These are phyloP conservation scores for Thecaphora thlaspeos DNA, from an alignment of 1,284 basidiomycete species.

Conservation along the genomic window DNA sequence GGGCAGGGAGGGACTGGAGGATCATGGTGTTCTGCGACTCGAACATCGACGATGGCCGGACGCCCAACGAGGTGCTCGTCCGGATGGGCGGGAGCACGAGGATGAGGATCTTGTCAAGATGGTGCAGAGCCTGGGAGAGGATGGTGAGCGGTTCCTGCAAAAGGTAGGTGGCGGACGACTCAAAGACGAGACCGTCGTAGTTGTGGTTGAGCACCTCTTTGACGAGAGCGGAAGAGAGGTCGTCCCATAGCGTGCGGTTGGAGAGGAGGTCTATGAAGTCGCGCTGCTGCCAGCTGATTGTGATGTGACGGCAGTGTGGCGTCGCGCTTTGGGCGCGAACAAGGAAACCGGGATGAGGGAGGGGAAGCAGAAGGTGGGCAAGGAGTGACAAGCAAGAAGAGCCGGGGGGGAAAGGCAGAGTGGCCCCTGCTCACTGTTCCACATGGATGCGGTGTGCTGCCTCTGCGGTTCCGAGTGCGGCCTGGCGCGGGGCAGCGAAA, in stretches of 20 bases:
- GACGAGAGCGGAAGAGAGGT: constrained; percentile 12
- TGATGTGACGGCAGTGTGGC: too few relatives aligned
- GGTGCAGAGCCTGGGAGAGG: constrained; percentile 5
- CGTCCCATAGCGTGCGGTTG: constrained; percentile 9
- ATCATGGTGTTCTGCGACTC: constrained; percentile 25
- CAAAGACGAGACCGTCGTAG: constrained; percentile 32
- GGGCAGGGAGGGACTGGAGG: constrained; percentile 21
- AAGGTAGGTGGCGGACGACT: constrained; percentile 27
- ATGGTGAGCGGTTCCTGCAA: constrained; percentile 23
- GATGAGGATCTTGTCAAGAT: constrained; percentile 7
- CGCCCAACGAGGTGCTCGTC: constrained; percentile 9
- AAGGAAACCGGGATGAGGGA: too few relatives aligned
- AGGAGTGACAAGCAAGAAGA: too few relatives aligned
- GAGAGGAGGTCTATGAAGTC: constrained; percentile 28
- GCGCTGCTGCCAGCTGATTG: constrained; percentile 28
- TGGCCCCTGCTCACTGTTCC: too few relatives aligned
- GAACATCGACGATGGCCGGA: constrained; percentile 1
- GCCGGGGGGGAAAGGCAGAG: too few relatives aligned
- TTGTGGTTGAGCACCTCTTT: constrained; percentile 3
- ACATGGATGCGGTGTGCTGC: too few relatives aligned
- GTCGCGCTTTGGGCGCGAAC: too few relatives aligned
- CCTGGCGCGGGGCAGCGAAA: too few relatives aligned
- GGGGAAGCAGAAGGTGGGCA: too few relatives aligned
- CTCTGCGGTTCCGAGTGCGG: too few relatives aligned
- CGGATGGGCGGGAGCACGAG: constrained; percentile 28